Conservation (phyloP, 768 basidiomycete genomes). For the Hygrocybe punicea region DNA sequence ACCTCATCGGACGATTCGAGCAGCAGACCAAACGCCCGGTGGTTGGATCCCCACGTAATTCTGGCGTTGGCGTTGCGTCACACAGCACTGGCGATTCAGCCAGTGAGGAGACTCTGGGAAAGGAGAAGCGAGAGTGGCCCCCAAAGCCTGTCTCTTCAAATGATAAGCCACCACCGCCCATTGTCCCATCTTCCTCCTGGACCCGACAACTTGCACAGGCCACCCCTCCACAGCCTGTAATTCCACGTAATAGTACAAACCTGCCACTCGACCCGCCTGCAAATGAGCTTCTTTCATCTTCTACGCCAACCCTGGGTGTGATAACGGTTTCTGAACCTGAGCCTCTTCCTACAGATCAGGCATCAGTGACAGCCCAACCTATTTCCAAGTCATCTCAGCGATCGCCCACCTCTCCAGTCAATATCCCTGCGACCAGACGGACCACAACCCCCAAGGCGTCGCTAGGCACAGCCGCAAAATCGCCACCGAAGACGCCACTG, state of each 20-base stretch:
- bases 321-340: background rate
- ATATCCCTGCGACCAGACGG: background rate
- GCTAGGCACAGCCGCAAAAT: slow-evolving; percentile 11
- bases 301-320: background rate
- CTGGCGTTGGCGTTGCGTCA: slow-evolving; percentile 62
- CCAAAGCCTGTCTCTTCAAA: slow-evolving; percentile 43
- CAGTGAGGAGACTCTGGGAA: slow-evolving; percentile 54
- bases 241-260: slow-evolving; percentile 1
- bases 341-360: background rate
- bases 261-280: background rate
- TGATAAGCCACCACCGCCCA: slow-evolving; percentile 33
- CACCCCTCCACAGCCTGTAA: slow-evolving; percentile 14
- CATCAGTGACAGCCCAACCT: background rate
- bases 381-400: background rate
- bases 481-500: slow-evolving; percentile 21
- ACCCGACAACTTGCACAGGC: slow-evolving; percentile 18
- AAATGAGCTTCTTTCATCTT: background rate
- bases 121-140: slow-evolving; percentile 78
- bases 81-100: slow-evolving; percentile 60
- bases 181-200: slow-evolving; percentile 36
- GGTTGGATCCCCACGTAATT: slow-evolving; percentile 44
- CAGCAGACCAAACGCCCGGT: slow-evolving; percentile 70
- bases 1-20: slow-evolving; percentile 87
- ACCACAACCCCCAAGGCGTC: background rate
- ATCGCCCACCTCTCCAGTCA: background rate